phyloP scores from a whole-genome alignment of 176 grass and related monocot genomes.

The Zea mays region Zm-B73-REFERENCE-NAM-5.0 NC_050096.1:216197001-216197500 shows the following conservation, averaged over 20 bases:
- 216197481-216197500: neutral
- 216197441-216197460: neutral
- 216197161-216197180: neutral
- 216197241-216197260: neutral
- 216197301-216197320: neutral
- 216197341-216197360: neutral
- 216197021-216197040: constrained; percentile 9
- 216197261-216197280: neutral
- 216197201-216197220: neutral
- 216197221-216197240: neutral
- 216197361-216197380: neutral
- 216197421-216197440: neutral
- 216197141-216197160: neutral
- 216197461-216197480: constrained; percentile 5
- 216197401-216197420: neutral
- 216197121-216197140: neutral
- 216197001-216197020: neutral
- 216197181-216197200: neutral
- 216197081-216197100: neutral
- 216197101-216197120: neutral
- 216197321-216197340: neutral
- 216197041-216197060: neutral
- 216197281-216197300: neutral
- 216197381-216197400: neutral
- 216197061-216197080: neutral